Percentiles rank a stretch among this genome's conserved stretches.
Evolutionary conservation across 768 basidiomycete species (phyloP).

Genomic region (Naganishia onofrii): DNA sequence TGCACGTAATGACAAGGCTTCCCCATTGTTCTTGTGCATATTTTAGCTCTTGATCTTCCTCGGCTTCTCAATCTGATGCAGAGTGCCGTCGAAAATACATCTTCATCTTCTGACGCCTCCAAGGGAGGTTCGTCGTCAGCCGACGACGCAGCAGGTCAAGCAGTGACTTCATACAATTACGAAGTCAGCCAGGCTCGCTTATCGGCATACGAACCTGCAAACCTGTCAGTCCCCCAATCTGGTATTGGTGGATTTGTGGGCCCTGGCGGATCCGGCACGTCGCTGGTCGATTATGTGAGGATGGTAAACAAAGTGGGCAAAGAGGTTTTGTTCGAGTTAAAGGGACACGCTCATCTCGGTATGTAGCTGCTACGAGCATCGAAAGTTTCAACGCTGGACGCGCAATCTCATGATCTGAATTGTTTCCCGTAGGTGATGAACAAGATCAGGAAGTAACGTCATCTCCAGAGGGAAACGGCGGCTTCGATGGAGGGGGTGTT

Average conservation of each 20-base stretch:
- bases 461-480: slow-evolving; percentile 32
- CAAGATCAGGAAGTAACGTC: slow-evolving; percentile 15
- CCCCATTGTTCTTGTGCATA: not conserved
- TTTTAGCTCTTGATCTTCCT: slow-evolving; percentile 30
- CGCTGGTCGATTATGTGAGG: slow-evolving; percentile 26
- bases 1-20: not conserved
- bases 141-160: not conserved
- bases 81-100: slow-evolving; percentile 12
- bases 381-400: no score
- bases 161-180: slow-evolving; percentile 17
- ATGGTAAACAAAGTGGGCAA: slow-evolving; percentile 30
- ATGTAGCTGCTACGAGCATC: not conserved
- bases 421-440: slow-evolving; percentile 28
- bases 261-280: slow-evolving; percentile 13
- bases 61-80: slow-evolving; percentile 28
- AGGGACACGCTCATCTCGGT: slow-evolving; percentile 32
- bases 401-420: not conserved
- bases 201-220: slow-evolving; percentile 27
- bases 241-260: slow-evolving; percentile 25
- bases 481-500: slow-evolving; percentile 34
- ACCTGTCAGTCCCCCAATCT: slow-evolving; percentile 17
- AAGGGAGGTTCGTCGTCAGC: slow-evolving; percentile 14
- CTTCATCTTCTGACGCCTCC: slow-evolving; percentile 5
- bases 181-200: slow-evolving; percentile 29
- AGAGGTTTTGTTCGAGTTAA: slow-evolving; percentile 31